phyloP scores from a whole-genome alignment of 2,329 filamentous ascomycete genomes.

The Fulvia fulva region DNA sequence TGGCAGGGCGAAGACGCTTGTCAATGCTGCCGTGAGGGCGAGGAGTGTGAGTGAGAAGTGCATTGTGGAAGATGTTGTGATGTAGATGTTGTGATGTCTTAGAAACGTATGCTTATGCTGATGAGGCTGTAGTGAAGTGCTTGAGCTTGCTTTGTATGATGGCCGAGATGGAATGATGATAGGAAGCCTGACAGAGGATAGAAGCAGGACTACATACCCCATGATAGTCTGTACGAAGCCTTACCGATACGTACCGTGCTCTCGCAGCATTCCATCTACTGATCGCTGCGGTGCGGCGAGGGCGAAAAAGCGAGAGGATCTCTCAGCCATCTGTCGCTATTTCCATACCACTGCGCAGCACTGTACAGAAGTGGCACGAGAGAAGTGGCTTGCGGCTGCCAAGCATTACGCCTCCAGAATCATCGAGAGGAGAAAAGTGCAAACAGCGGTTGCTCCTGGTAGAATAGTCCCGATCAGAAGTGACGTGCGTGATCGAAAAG shows the following conservation, averaged over 20 bases:
- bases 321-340: background rate
- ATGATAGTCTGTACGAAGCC: background rate
- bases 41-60: background rate
- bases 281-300: background rate
- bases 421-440: no score
- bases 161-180: background rate
- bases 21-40: conserved; percentile 1
- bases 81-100: no score
- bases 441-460: background rate
- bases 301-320: background rate
- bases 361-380: background rate
- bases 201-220: background rate
- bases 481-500: background rate
- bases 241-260: background rate
- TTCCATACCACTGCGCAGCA: background rate
- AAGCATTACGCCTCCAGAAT: background rate
- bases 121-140: background rate
- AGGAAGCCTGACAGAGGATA: background rate
- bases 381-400: background rate
- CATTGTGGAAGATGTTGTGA: background rate
- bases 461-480: background rate
- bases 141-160: background rate
- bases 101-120: no score
- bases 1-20: background rate
- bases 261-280: background rate